Conservation (phyloP, 2,329 filamentous ascomycete genomes). For the Neoascochyta sp. region DNA sequence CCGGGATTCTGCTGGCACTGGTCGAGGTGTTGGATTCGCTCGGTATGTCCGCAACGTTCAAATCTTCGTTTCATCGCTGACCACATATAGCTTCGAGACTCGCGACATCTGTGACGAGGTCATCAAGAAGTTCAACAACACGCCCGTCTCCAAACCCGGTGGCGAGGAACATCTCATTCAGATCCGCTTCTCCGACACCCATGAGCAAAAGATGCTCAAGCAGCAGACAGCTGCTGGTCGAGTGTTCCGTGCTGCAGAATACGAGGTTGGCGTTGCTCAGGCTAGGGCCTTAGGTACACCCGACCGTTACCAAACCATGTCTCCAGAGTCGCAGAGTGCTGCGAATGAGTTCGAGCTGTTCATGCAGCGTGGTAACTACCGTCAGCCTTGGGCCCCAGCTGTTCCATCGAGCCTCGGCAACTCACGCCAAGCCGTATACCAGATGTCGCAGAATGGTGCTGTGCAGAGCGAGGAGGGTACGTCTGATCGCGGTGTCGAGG, state of each 20-base stretch:
- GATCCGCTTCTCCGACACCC: conserved; percentile 94
- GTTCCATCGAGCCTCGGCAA: conserved; percentile 35
- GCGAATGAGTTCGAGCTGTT: conserved; percentile 40
- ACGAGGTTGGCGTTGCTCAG: conserved; percentile 50
- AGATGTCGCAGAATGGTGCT: conserved; percentile 21
- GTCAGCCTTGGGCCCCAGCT: conserved; percentile 34
- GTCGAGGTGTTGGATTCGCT: conserved; percentile 95
- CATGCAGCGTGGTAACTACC: conserved; percentile 31
- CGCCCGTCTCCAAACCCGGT: conserved; percentile 49
- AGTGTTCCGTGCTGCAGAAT: conserved; percentile 94
- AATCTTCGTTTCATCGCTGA: conserved; percentile 1
- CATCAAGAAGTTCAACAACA: conserved; percentile 80
- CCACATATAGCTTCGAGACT: conserved; percentile 69
- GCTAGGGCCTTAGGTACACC: conserved; percentile 34
- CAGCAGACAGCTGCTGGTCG: conserved; percentile 91
- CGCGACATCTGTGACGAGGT: conserved; percentile 89
- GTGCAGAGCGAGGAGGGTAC: conserved; percentile 28
- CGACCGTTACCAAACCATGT: conserved; percentile 34
- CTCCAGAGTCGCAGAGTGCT: conserved; percentile 30
- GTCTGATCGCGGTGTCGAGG: conserved; percentile 28
- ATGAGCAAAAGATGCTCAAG: conserved; percentile 94
- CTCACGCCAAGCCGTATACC: conserved; percentile 27
- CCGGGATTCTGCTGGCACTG: conserved; percentile 84
- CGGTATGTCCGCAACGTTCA: conserved; percentile 56
- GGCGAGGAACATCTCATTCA: conserved; percentile 80